phyloP scores from a whole-genome alignment of 179 eudicot species.

The Amaranthus tricolor region DNA sequence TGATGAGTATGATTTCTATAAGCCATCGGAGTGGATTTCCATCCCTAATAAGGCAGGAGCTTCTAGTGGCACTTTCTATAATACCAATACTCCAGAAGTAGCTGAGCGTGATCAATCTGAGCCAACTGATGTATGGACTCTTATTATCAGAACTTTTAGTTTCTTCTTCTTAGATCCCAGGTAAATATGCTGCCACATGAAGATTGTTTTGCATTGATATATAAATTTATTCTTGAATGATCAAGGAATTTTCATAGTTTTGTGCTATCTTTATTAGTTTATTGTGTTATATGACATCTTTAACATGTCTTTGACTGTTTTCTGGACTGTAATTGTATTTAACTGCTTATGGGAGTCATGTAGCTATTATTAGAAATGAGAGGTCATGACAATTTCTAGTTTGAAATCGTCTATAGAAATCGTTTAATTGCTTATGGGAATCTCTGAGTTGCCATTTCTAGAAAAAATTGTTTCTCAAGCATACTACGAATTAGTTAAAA shows the following conservation, averaged over 20 bases:
- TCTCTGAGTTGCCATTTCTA: background rate
- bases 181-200: constrained; percentile 32
- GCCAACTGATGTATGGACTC: constrained; percentile 54
- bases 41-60: constrained; percentile 14
- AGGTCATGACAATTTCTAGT: background rate
- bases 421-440: background rate
- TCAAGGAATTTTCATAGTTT: background rate
- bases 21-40: constrained; percentile 54
- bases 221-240: background rate
- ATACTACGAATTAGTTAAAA: too few relatives aligned
- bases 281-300: background rate
- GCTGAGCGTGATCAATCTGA: constrained; percentile 26
- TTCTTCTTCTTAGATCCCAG: constrained; percentile 68
- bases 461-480: background rate
- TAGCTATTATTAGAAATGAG: background rate
- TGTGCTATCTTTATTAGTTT: background rate
- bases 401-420: background rate
- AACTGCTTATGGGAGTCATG: background rate
- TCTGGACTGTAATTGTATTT: background rate
- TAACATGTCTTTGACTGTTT: background rate
- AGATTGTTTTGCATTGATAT: background rate
- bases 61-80: constrained; percentile 23
- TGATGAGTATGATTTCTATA: constrained; percentile 44
- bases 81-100: constrained; percentile 22
- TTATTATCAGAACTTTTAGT: constrained; percentile 67